Percentiles rank a stretch among this genome's conserved stretches.
phyloP scores from a whole-genome alignment of 441 rosid genomes.

The Breynia disticha region DNA sequence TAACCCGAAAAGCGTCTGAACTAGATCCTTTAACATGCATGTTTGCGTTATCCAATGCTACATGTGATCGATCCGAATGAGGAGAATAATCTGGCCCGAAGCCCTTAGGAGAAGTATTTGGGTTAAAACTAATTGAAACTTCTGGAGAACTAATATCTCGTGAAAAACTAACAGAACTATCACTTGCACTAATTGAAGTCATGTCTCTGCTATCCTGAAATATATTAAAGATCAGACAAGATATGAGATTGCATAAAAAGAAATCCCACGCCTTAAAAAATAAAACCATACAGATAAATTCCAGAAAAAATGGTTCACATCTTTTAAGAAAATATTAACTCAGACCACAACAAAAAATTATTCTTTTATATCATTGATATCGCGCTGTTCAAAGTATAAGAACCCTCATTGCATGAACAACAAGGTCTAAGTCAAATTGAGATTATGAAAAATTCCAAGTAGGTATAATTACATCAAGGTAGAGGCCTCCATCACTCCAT shows the following conservation, averaged over 20 bases:
- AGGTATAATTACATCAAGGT: conserved; percentile 52
- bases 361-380: too few species aligned
- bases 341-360: too few species aligned
- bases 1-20: conserved; percentile 87
- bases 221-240: conserved; percentile 5
- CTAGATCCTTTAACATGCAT: conserved; percentile 79
- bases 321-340: too few species aligned
- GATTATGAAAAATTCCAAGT: conserved; percentile 1
- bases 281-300: background rate
- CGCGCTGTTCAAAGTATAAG: too few species aligned
- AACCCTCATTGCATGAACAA: too few species aligned
- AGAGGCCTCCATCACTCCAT: conserved; percentile 84
- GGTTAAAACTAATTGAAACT: conserved; percentile 39
- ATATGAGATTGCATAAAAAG: background rate
- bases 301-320: too few species aligned
- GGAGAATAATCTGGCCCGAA: conserved; percentile 49
- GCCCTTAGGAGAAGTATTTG: conserved; percentile 42
- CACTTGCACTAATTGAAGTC: conserved; percentile 70
- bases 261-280: too few species aligned
- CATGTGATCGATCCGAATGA: conserved; percentile 74
- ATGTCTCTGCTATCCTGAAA: conserved; percentile 84
- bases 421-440: too few species aligned
- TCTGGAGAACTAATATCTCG: conserved; percentile 66
- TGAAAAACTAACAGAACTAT: conserved; percentile 62
- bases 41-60: conserved; percentile 62